Conservation (phyloP, 1,139 yeast species). For the Pichia sp. region DNA sequence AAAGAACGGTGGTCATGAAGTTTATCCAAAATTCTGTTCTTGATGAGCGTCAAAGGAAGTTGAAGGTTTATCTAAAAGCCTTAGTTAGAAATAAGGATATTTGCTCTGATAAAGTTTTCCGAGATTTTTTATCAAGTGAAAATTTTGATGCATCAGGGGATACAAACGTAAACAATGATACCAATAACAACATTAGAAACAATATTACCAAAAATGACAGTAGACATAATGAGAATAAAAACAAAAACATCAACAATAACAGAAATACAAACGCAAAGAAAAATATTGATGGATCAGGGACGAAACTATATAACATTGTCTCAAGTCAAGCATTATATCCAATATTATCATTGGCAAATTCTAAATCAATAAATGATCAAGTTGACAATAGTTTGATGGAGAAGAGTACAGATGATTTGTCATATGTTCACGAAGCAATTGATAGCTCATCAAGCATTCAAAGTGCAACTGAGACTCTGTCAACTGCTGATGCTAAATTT, state of each 20-base stretch:
- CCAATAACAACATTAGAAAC: too few species aligned
- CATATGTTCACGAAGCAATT: not conserved
- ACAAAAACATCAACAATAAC: not conserved
- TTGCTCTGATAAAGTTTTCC: constrained; percentile 64
- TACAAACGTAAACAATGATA: constrained; percentile 13
- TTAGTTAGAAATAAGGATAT: constrained; percentile 59
- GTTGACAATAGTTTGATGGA: constrained; percentile 11
- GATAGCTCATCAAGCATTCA: not conserved
- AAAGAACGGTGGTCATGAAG: constrained; percentile 57
- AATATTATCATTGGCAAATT: constrained; percentile 1
- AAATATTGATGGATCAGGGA: constrained; percentile 36
- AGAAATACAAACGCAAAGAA: constrained; percentile 8
- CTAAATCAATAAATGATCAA: constrained; percentile 3
- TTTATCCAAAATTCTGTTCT: constrained; percentile 54
- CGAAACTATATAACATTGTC: constrained; percentile 39
- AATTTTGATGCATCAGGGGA: constrained; percentile 39
- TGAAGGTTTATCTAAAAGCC: constrained; percentile 56
- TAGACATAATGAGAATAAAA: too few species aligned
- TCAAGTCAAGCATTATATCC: constrained; percentile 30
- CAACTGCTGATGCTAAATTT: not conserved
- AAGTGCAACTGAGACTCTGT: not conserved
- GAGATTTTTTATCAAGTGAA: constrained; percentile 73
- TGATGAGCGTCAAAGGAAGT: constrained; percentile 55
- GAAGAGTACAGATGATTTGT: not conserved
- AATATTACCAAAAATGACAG: constrained; percentile 23